These are phyloP conservation scores for Penicillium sp. DNA, from an alignment of 2,329 filamentous ascomycete species.

Conservation along the genomic window DNA sequence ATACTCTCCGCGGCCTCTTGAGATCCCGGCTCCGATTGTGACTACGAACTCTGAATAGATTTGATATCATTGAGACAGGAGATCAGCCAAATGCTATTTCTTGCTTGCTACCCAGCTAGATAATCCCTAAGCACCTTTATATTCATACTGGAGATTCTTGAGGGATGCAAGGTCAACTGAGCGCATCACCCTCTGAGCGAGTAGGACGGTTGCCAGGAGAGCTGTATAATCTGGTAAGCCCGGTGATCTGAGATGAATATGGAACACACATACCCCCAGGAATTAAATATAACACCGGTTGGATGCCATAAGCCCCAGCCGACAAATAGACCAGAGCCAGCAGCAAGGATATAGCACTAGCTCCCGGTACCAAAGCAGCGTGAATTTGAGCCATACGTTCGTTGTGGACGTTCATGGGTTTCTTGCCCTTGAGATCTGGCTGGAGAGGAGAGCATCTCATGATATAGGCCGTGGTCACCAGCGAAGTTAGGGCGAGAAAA, in stretches of 20 bases:
- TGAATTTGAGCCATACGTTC: slow-evolving; percentile 21
- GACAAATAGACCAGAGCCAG: slow-evolving; percentile 32
- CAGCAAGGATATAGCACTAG: slow-evolving; percentile 31
- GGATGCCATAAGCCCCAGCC: slow-evolving; percentile 17
- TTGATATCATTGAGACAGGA: too few species aligned
- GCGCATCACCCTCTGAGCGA: slow-evolving; percentile 37
- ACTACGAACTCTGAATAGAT: too few species aligned
- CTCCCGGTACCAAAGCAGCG: slow-evolving; percentile 28
- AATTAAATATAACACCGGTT: slow-evolving; percentile 35
- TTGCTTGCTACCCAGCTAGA: too few species aligned
- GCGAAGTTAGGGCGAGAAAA: slow-evolving; percentile 36
- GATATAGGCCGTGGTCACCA: slow-evolving; percentile 40
- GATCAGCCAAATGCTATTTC: too few species aligned
- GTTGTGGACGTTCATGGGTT: slow-evolving; percentile 21
- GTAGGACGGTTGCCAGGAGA: slow-evolving; percentile 32
- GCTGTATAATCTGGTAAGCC: slow-evolving; percentile 30
- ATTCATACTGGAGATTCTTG: slow-evolving; percentile 42
- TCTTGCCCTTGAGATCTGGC: slow-evolving; percentile 33
- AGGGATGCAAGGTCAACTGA: slow-evolving; percentile 42
- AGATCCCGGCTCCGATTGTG: too few species aligned
- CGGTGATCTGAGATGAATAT: slow-evolving; percentile 8
- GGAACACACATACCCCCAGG: slow-evolving; percentile 37
- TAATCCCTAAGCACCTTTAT: slow-evolving; percentile 40
- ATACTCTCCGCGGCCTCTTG: too few species aligned
- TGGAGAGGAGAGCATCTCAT: slow-evolving; percentile 35